Conservation (phyloP, 2,329 filamentous ascomycete species). For the Paecilomyces niveus region DNA sequence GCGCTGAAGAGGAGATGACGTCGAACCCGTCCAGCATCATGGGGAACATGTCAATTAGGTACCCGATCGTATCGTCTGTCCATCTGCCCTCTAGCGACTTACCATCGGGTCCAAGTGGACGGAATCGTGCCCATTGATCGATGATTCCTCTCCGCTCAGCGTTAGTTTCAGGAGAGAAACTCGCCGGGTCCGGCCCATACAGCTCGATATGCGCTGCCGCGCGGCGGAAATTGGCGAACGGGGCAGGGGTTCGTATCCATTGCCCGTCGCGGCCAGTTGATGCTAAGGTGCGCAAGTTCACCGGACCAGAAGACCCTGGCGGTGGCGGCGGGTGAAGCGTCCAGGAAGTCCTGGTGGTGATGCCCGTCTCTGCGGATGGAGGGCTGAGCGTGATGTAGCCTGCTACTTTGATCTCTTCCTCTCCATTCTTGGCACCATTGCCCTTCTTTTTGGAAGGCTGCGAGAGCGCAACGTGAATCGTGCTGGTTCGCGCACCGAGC, state of each 20-base stretch:
- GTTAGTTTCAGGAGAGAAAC: constrained; percentile 31
- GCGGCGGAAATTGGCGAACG: not conserved
- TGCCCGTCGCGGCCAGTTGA: not conserved
- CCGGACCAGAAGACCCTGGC: constrained; percentile 32
- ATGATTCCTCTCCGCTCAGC: constrained; percentile 21
- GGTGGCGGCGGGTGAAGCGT: constrained; percentile 40
- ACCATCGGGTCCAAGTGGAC: constrained; percentile 36
- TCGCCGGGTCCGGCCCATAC: not conserved
- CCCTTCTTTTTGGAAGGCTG: constrained; percentile 18
- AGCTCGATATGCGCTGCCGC: not conserved
- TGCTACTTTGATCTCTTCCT: constrained; percentile 48
- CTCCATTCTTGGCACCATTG: constrained; percentile 13
- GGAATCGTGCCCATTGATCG: constrained; percentile 63
- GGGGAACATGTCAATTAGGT: constrained; percentile 62
- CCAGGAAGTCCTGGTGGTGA: constrained; percentile 51
- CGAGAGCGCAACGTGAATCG: constrained; percentile 54
- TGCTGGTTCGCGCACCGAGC: constrained; percentile 56
- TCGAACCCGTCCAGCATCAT: constrained; percentile 52
- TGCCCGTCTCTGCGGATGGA: constrained; percentile 51
- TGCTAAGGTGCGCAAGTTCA: not conserved
- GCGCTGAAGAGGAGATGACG: constrained; percentile 19
- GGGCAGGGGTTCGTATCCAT: not conserved
- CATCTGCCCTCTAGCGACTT: constrained; percentile 41
- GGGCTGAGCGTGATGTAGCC: constrained; percentile 61
- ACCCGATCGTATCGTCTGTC: constrained; percentile 58